Base-by-base conservation (phyloP, 805 yeast species). In the Wickerhamomyces sydowiorum region DNA sequence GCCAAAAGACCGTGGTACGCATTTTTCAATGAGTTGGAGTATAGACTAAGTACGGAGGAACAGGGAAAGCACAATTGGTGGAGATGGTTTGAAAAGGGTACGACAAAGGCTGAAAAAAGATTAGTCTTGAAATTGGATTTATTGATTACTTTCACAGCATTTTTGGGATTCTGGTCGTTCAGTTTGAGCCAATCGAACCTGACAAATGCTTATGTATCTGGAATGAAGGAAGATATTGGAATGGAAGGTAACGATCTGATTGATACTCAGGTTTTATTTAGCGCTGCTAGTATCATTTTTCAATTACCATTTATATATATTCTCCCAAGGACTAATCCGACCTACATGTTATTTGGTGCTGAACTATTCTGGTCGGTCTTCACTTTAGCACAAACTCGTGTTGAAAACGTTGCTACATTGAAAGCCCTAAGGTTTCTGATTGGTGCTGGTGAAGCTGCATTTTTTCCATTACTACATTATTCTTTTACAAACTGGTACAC, bases 341-440 rank as follows among this genome's bases (percentile, higher is more conserved):
- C 75, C 46, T 42, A 56, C 10, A 50, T 61, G 28, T 9, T 25
- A 5, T 25, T 25, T 25, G 28, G 28, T 2, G 65, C 76, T 60
- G 90, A 82, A 53, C 51, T 82, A 34, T 66, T 74, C 30, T 83
- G 90, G 91, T 73, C 85, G 0, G 62, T 81, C 42, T 73, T 81
- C 47, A 82, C 89, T 1, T 65, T 84, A 33, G 72, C 72, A 12
- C 65, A 75, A 29, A 78, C 69, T 52, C 68, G 67, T 46, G 78
- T 70, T 34, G 66, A 69, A 20, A 67, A 65, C n/a, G 72, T 73
- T n/a, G 59, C 65, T 2, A 76, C 75, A 39, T 63, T 84, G 34
- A 73, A 78, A 58, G 88, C 73, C 1, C 61, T 78, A 40, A 62
- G 91, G 39, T 82, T 82, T 52, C 68, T 82, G 29, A 68, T 82